Conservation (phyloP, 768 basidiomycete genomes). For the Podaxis carcinomalis region DNA sequence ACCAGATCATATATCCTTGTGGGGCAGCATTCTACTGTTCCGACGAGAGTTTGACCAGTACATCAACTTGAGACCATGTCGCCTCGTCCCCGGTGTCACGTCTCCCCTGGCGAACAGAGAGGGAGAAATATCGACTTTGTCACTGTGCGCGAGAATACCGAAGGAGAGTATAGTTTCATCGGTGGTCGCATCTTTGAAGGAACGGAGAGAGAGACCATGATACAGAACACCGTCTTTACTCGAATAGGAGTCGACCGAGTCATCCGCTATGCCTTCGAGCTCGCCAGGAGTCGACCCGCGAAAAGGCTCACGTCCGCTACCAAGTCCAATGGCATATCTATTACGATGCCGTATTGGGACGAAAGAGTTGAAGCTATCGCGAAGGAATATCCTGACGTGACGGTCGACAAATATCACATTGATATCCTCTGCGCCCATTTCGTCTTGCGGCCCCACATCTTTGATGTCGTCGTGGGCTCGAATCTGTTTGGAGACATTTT, state of each 20-base stretch:
- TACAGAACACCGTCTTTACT: slow-evolving; percentile 47
- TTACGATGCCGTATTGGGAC: slow-evolving; percentile 48
- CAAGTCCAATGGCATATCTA: slow-evolving; percentile 46
- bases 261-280: slow-evolving; percentile 48
- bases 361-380: slow-evolving; percentile 41
- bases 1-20: slow-evolving; percentile 55
- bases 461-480: slow-evolving; percentile 53
- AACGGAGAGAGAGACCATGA: slow-evolving; percentile 35
- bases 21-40: slow-evolving; percentile 47
- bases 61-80: slow-evolving; percentile 44
- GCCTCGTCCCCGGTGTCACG: slow-evolving; percentile 42
- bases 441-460: slow-evolving; percentile 44
- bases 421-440: slow-evolving; percentile 45
- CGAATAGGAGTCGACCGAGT: slow-evolving; percentile 44
- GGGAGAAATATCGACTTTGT: slow-evolving; percentile 44
- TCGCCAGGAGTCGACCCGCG: slow-evolving; percentile 42
- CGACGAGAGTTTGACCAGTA: slow-evolving; percentile 50
- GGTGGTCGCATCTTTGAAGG: slow-evolving; percentile 38
- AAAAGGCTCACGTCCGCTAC: slow-evolving; percentile 51
- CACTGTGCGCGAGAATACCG: slow-evolving; percentile 53
- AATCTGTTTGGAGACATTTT: slow-evolving; percentile 55
- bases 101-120: slow-evolving; percentile 42
- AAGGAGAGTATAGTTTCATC: slow-evolving; percentile 53
- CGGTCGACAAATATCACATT: slow-evolving; percentile 43
- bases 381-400: slow-evolving; percentile 48